These are phyloP conservation scores for Boehmeria nivea DNA, from an alignment of 306 rosid species.

Conservation along the genomic window DNA sequence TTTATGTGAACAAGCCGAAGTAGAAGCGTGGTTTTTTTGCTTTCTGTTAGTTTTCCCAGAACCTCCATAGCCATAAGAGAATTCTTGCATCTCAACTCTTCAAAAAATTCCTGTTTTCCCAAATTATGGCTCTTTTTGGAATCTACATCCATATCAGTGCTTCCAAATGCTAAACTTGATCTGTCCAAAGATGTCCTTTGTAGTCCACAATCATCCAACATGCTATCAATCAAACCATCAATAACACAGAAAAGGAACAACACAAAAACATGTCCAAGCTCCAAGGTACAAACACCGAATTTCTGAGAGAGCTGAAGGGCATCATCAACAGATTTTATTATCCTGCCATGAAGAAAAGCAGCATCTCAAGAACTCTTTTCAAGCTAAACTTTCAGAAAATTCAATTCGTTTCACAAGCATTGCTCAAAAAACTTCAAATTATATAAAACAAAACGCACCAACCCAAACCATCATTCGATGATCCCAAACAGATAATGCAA, in stretches of 20 bases:
- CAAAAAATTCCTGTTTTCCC: constrained; percentile 30
- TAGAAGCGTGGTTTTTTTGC: constrained; percentile 53
- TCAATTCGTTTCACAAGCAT: no score
- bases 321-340: constrained; percentile 41
- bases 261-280: constrained; percentile 57
- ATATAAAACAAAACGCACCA: no score
- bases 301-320: constrained; percentile 54
- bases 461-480: no score
- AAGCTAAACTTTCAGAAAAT: no score
- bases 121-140: constrained; percentile 18
- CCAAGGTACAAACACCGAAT: constrained; percentile 34
- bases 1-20: constrained; percentile 64
- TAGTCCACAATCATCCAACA: constrained; percentile 56
- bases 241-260: constrained; percentile 47
- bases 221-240: constrained; percentile 45
- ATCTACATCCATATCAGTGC: constrained; percentile 41
- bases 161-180: constrained; percentile 30
- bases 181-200: constrained; percentile 27
- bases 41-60: constrained; percentile 54
- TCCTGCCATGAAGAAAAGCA: constrained; percentile 40
- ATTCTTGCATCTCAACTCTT: constrained; percentile 46
- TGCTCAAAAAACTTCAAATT: no score
- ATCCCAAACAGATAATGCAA: no score
- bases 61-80: constrained; percentile 55
- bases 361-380: no score